Evolutionary conservation across 2,329 filamentous ascomycete species (phyloP).

Genomic region (Ploettnerulaceae sp.): DNA sequence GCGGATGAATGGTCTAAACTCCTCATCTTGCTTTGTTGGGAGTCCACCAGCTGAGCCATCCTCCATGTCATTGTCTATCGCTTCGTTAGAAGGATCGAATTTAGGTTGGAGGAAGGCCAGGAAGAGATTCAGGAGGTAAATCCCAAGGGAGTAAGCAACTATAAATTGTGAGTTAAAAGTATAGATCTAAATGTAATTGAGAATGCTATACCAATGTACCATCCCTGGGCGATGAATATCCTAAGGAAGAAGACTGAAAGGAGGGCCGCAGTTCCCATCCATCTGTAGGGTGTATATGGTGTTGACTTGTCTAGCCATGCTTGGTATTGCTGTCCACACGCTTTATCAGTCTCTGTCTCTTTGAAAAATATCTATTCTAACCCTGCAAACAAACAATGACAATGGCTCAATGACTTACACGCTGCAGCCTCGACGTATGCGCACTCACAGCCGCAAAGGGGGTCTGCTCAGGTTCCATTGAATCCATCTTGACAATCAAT

Average conservation of each 20-base stretch:
- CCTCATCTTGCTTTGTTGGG: conserved; percentile 92
- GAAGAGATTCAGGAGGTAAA: conserved; percentile 98
- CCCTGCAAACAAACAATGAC: background rate
- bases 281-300: conserved; percentile 83
- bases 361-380: background rate
- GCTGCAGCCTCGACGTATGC: conserved; percentile 71
- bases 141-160: conserved; percentile 97
- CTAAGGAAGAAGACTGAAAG: conserved; percentile 81
- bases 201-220: conserved; percentile 79
- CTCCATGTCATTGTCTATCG: conserved; percentile 90
- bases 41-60: conserved; percentile 78
- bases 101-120: conserved; percentile 97
- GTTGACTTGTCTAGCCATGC: conserved; percentile 89
- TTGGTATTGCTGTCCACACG: conserved; percentile 72
- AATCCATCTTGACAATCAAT: conserved; percentile 60
- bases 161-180: background rate
- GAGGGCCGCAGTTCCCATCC: conserved; percentile 73
- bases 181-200: background rate
- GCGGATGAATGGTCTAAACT: conserved; percentile 96
- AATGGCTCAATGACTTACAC: conserved; percentile 47
- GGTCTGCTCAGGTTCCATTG: conserved; percentile 79
- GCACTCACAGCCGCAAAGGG: conserved; percentile 86
- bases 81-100: conserved; percentile 94
- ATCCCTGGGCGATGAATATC: conserved; percentile 89
- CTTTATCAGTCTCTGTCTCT: conserved; percentile 18